Conservation (phyloP, 768 basidiomycete species). For the Pisolithus albus region DNA sequence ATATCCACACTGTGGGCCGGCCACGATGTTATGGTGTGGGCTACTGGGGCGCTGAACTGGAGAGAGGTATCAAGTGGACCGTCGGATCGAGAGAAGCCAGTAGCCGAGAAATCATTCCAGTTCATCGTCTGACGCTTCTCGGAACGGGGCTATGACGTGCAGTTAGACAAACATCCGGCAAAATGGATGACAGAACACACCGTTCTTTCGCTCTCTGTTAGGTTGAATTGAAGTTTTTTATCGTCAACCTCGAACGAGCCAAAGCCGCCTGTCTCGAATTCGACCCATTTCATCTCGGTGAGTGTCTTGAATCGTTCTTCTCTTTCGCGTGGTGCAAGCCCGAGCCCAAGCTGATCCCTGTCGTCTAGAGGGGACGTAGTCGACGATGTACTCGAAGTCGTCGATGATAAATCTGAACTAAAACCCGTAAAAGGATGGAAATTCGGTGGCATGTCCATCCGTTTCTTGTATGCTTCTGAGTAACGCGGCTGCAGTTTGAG, state of each 20-base stretch:
- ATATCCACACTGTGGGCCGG: slow-evolving; percentile 69
- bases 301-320: slow-evolving; percentile 74
- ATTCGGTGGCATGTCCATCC: slow-evolving; percentile 59
- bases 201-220: slow-evolving; percentile 80
- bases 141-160: slow-evolving; percentile 43
- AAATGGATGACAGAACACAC: slow-evolving; percentile 26
- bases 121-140: slow-evolving; percentile 78
- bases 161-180: slow-evolving; percentile 6
- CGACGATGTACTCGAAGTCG: slow-evolving; percentile 37
- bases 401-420: slow-evolving; percentile 30
- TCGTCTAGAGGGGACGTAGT: slow-evolving; percentile 29
- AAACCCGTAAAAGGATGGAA: slow-evolving; percentile 46
- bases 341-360: slow-evolving; percentile 25
- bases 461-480: slow-evolving; percentile 68
- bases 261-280: slow-evolving; percentile 84
- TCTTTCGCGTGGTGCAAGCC: slow-evolving; percentile 33
- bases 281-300: slow-evolving; percentile 87
- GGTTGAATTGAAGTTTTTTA: slow-evolving; percentile 85
- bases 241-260: slow-evolving; percentile 41
- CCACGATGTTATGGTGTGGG: slow-evolving; percentile 62
- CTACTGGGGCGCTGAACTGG: slow-evolving; percentile 59
- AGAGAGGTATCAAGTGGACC: slow-evolving; percentile 73
- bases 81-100: slow-evolving; percentile 79
- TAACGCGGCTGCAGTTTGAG: slow-evolving; percentile 61
- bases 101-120: slow-evolving; percentile 84